Evolutionary conservation across 2,329 filamentous ascomycete species (phyloP).

Genomic region (Davidsoniella australis): DNA sequence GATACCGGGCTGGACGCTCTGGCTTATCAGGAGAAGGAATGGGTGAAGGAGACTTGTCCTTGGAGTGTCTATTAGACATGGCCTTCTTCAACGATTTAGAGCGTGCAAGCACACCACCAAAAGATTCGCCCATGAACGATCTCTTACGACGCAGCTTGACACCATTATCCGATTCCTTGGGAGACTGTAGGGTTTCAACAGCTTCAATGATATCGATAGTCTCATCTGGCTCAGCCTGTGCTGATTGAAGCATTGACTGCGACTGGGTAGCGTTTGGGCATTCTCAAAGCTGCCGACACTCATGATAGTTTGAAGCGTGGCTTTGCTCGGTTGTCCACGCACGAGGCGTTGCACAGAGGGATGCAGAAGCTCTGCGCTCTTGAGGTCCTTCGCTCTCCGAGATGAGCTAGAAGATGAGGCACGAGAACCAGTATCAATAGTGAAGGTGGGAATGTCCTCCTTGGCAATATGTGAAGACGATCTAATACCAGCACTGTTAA

Average conservation of each 20-base stretch:
- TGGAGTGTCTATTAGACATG: conserved; percentile 1
- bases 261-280: conserved; percentile 11
- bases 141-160: conserved; percentile 13
- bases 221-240: conserved; percentile 3
- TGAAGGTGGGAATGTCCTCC: conserved; percentile 12
- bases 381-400: conserved; percentile 20
- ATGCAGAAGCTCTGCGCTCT: conserved; percentile 20
- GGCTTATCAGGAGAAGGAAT: background rate
- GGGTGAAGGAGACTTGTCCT: background rate
- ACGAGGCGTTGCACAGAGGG: conserved; percentile 20
- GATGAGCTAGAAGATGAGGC: conserved; percentile 12
- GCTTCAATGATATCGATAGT: background rate
- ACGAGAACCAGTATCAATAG: conserved; percentile 23
- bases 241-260: conserved; percentile 14
- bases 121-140: conserved; percentile 8
- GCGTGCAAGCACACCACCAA: conserved; percentile 3
- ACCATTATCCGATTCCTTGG: background rate
- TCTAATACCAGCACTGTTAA: conserved; percentile 20
- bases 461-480: conserved; percentile 2
- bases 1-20: conserved; percentile 4
- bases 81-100: conserved; percentile 5
- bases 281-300: conserved; percentile 30
- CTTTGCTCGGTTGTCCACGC: conserved; percentile 26
- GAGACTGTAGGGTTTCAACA: background rate
- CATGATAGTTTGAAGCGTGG: conserved; percentile 32